Base-by-base conservation (phyloP, 2,329 filamentous ascomycete genomes). In the Didymella sp. region DNA sequence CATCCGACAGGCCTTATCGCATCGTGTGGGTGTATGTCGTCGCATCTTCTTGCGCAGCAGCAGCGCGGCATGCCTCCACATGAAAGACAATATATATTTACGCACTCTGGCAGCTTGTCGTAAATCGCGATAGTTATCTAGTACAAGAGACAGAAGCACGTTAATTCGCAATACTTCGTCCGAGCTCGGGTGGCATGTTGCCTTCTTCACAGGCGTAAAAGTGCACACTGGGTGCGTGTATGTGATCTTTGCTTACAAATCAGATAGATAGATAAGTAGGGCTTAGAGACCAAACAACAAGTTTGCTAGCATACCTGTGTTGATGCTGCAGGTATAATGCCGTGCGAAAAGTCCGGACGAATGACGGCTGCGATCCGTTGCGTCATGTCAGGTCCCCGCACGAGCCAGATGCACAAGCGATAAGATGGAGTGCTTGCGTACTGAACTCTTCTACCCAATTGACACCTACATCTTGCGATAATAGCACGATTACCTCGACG, bases 171-270 rank as follows among this genome's bases (percentile, higher is more conserved):
- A 19, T 28, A 4, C 35, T 38, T 38, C 11, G 11, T 22, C 5
- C 9, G 11, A 22, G 19, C 19, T 38, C 7, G 19, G 11, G 3
- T 6, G 8, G 5, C 19, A 13, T 11, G 11, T 11, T 8, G 17
- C 35, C 35, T 38, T 22, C 12, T 22, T 22, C 11, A 19, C 19
- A 17, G 4, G 19, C 35, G 19, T 9, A 5, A 4, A 38, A 38
- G 17, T 37, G 35, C 35, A 37, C 35, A 37, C 35, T 17, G 31
- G n/a, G 31, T 17, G 15, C 17, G 12, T 25, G 9, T 37, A n/a
- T n/a, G n/a, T 53, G 27, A 4, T 42, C 12, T 24, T 42, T 15
- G 51, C 51, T 53, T 53, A 53, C 17, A 27, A 47, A 53, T 42
- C 21, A 6, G 8, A 15, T 7, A 12, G 13, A 19, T 11, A 6